phyloP scores from a whole-genome alignment of 2,329 filamentous ascomycete genomes.

The Colletotrichum viniferum region DNA sequence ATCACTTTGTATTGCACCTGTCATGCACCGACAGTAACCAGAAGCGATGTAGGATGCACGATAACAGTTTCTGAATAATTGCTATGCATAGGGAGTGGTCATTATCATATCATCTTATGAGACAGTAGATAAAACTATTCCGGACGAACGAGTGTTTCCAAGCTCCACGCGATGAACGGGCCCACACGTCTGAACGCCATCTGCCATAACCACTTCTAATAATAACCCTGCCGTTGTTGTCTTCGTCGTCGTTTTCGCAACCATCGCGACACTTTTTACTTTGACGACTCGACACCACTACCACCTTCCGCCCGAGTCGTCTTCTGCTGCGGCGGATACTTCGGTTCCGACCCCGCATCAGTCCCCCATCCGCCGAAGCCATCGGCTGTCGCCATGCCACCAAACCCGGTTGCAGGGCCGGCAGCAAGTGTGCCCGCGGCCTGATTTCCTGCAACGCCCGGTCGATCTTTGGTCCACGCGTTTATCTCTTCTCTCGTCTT shows the following conservation, averaged over 20 bases:
- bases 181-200: neutral
- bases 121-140: neutral
- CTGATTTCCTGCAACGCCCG: conserved; percentile 45
- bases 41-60: neutral
- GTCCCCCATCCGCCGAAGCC: conserved; percentile 40
- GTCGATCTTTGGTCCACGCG: conserved; percentile 39
- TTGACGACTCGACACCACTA: neutral
- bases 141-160: neutral
- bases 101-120: neutral
- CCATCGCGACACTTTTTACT: neutral
- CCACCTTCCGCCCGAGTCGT: neutral
- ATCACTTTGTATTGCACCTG: neutral
- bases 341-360: conserved; percentile 33
- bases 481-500: conserved; percentile 35
- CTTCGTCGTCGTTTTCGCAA: neutral
- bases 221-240: neutral
- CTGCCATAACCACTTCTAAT: neutral
- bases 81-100: neutral
- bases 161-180: neutral
- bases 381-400: conserved; percentile 29
- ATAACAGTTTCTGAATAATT: neutral
- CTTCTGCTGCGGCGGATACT: conserved; percentile 34
- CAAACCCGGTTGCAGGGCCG: conserved; percentile 35
- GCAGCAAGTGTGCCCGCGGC: conserved; percentile 35
- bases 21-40: neutral